Evolutionary conservation across 1,284 basidiomycete species (phyloP).

Genomic region (Coriolopsis trogii): DNA sequence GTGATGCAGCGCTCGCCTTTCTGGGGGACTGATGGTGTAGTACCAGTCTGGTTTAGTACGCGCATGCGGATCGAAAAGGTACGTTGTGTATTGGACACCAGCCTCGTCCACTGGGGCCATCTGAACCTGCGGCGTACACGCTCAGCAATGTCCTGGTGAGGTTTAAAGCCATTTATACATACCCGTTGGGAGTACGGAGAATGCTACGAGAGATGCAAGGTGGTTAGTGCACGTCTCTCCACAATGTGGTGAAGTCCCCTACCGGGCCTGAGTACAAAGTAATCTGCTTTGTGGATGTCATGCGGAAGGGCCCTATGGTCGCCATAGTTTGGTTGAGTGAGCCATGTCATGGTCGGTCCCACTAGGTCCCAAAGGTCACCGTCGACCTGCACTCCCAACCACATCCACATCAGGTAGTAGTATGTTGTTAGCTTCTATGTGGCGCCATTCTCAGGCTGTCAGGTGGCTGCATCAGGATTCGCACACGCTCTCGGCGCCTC

Average conservation of each 20-base stretch:
- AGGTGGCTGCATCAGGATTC: not conserved
- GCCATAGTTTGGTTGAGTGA: not conserved
- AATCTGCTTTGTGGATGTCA: slow-evolving; percentile 1
- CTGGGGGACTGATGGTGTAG: slow-evolving; percentile 38
- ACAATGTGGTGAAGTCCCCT: not conserved
- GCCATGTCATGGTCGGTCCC: not conserved
- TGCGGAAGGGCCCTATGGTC: not conserved
- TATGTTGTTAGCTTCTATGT: too few relatives aligned
- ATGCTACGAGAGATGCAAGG: slow-evolving; percentile 6
- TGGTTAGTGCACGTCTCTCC: not conserved
- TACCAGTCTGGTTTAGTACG: slow-evolving; percentile 42
- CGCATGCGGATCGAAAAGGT: slow-evolving; percentile 15
- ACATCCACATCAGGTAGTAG: too few relatives aligned
- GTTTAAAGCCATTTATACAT: not conserved
- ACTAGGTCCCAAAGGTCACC: too few relatives aligned
- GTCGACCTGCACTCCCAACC: too few relatives aligned
- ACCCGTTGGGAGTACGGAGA: slow-evolving; percentile 20
- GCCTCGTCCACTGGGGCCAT: slow-evolving; percentile 22
- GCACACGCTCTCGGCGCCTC: not conserved
- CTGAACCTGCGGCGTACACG: not conserved
- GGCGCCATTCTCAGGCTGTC: not conserved
- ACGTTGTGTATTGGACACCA: slow-evolving; percentile 21
- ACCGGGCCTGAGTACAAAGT: slow-evolving; percentile 26
- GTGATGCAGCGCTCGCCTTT: slow-evolving; percentile 30
- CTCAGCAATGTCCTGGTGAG: not conserved